Base-by-base conservation (phyloP, 441 rosid genomes). In the Pelargonium myrrhifolium region DNA sequence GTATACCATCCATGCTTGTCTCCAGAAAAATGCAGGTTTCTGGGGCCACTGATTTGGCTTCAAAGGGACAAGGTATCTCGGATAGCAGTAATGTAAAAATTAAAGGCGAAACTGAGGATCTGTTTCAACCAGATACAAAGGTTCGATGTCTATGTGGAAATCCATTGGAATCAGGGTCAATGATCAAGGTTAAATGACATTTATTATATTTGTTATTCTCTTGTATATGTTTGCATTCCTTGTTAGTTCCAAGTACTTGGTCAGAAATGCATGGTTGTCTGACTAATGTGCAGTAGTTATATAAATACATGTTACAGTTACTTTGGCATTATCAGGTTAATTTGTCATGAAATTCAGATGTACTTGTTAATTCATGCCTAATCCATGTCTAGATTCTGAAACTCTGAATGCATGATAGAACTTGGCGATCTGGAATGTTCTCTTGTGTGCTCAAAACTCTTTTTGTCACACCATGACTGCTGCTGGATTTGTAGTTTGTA, bases 111-210 rank as follows among this genome's bases (percentile, higher is more conserved):
- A 65, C 67, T n/a, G 97, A 85, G 62, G 91, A 89, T 68, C 72
- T 76, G 55, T 76, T 65, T 68, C 84, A 71, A 42, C 69, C 69
- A 35, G 89, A 90, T 67, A 77, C 80, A 47, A 95, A 86, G 84
- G 89, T 92, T 82, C 88, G 94, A 66, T 95, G 99, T 75, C 89
- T 87, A 12, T 95, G 99, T 84, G 97, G 97, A 75, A 92, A 77
- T 77, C 72, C 87, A 35, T 77, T 87, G 82, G 87, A 84, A 75
- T 75, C 86, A 6, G 96, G 86, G 62, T 82, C 95, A 45, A 86
- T 87, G 87, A 84, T 95, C 78, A 76, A 76, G 97, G 99, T 95
- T 72, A 51, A 37, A 5, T 37, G 8, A 6, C 40, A 37, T 37
- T 37, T 37, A 37, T 37, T 6, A 6, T 37, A 37, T 10, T 1